Conservation (phyloP, 768 basidiomycete genomes). For the Fomitopsis serialis region DNA sequence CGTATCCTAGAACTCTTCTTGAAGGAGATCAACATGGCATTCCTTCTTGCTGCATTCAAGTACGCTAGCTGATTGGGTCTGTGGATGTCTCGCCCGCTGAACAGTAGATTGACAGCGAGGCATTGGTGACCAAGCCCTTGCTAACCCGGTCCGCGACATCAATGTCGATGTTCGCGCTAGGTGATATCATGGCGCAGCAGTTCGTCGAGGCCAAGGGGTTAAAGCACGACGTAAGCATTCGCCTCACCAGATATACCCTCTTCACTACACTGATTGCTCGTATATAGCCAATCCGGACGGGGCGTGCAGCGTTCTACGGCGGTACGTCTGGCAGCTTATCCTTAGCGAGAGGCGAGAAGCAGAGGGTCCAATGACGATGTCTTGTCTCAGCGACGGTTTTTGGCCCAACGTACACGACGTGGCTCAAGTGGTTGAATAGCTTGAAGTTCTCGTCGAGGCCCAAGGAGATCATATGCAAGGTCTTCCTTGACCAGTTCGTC, state of each 20-base stretch:
- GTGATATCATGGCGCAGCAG: conserved; percentile 85
- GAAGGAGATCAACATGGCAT: too few species aligned
- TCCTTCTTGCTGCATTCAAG: conserved; percentile 22
- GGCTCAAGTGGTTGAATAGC: conserved; percentile 70
- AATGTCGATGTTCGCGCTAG: conserved; percentile 62
- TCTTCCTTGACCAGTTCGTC: conserved; percentile 72
- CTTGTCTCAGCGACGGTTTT: conserved; percentile 40
- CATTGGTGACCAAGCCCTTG: conserved; percentile 58
- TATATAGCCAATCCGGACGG: conserved; percentile 50
- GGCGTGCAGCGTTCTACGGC: conserved; percentile 67
- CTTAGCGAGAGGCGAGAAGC: too few species aligned
- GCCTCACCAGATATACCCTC: too few species aligned
- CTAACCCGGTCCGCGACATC: conserved; percentile 60
- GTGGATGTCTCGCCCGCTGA: conserved; percentile 16
- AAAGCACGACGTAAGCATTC: conserved; percentile 67
- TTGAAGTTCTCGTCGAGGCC: conserved; percentile 51
- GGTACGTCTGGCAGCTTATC: too few species aligned
- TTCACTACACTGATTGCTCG: too few species aligned
- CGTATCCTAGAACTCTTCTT: too few species aligned
- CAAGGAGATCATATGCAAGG: too few species aligned
- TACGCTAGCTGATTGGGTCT: too few species aligned
- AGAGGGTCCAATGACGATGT: too few species aligned
- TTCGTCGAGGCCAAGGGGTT: conserved; percentile 65
- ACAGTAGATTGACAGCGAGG: conserved; percentile 34
- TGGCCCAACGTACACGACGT: conserved; percentile 76